A percentile compares a stretch with the other conserved stretches of the same genome.
These are phyloP conservation scores for Clarireedia hainanense DNA, from an alignment of 2,329 filamentous ascomycete genomes.

Conservation along the genomic window DNA sequence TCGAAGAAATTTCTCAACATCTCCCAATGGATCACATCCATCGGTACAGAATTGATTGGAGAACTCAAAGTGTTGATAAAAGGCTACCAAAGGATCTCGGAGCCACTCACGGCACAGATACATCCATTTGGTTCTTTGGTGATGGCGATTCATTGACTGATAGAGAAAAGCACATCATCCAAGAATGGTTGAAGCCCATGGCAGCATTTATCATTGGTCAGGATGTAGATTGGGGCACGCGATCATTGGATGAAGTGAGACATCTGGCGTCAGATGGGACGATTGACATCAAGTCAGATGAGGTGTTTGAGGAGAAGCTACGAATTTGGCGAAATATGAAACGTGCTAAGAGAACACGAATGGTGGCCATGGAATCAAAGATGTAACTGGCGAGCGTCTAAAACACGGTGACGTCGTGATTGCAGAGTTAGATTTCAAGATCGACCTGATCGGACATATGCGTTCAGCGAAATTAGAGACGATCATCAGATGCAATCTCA, in stretches of 20 bases:
- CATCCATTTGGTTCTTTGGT: constrained; percentile 17
- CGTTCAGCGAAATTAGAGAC: no score
- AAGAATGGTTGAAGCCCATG: constrained; percentile 14
- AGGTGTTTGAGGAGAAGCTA: constrained; percentile 12
- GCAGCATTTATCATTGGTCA: constrained; percentile 10
- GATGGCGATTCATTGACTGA: constrained; percentile 12
- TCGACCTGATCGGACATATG: no score
- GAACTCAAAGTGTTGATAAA: constrained; percentile 13
- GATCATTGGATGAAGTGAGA: constrained; percentile 6
- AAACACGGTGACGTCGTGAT: no score
- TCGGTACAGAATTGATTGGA: constrained; percentile 16
- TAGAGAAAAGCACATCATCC: constrained; percentile 7
- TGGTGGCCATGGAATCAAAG: background rate
- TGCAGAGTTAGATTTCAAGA: no score
- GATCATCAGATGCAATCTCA: no score
- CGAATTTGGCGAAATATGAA: constrained; percentile 9
- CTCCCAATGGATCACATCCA: constrained; percentile 10
- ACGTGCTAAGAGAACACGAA: background rate
- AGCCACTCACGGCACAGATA: constrained; percentile 14
- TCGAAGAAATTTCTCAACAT: constrained; percentile 3
- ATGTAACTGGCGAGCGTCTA: background rate
- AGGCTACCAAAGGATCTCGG: constrained; percentile 8
- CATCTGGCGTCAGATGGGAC: constrained; percentile 10
- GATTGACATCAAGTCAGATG: constrained; percentile 11
- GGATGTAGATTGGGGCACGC: constrained; percentile 11